phyloP scores from a whole-genome alignment of 345 rosid species.

The Hypericum androsaemum region DNA sequence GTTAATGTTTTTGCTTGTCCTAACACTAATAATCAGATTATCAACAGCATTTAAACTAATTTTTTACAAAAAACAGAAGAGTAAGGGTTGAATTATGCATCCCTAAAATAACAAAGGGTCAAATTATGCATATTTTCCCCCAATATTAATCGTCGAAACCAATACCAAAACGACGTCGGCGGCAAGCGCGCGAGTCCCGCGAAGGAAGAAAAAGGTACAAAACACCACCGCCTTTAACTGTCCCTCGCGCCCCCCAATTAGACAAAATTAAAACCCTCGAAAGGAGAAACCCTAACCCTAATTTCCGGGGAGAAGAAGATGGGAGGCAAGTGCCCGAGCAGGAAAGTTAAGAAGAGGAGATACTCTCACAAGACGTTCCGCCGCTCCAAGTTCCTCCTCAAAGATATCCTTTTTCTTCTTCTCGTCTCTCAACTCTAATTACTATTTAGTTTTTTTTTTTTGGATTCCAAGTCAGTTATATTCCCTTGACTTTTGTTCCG shows the following conservation, averaged over 20 bases:
- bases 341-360: slow-evolving; percentile 94
- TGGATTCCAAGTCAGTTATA: not conserved
- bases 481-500: slow-evolving; percentile 26
- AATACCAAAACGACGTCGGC: too few species aligned
- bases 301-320: slow-evolving; percentile 2
- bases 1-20: too few species aligned
- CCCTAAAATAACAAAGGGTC: too few species aligned
- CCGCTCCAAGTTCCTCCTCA: slow-evolving; percentile 63
- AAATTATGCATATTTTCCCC: too few species aligned
- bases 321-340: slow-evolving; percentile 27
- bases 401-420: slow-evolving; percentile 53
- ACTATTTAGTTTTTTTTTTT: not conserved
- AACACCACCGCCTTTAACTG: not conserved
- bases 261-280: too few species aligned
- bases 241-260: not conserved
- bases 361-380: slow-evolving; percentile 87
- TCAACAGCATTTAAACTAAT: too few species aligned
- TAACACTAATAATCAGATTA: too few species aligned
- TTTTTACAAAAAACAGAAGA: too few species aligned
- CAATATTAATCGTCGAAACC: too few species aligned
- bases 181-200: too few species aligned
- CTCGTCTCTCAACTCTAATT: not conserved
- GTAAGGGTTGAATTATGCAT: too few species aligned
- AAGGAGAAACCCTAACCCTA: slow-evolving; percentile 5
- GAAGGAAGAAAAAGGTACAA: not conserved